A percentile compares a stretch with the other conserved stretches of the same genome.
Conservation (phyloP, 345 rosid species). For the Syzygium aromaticum region DNA sequence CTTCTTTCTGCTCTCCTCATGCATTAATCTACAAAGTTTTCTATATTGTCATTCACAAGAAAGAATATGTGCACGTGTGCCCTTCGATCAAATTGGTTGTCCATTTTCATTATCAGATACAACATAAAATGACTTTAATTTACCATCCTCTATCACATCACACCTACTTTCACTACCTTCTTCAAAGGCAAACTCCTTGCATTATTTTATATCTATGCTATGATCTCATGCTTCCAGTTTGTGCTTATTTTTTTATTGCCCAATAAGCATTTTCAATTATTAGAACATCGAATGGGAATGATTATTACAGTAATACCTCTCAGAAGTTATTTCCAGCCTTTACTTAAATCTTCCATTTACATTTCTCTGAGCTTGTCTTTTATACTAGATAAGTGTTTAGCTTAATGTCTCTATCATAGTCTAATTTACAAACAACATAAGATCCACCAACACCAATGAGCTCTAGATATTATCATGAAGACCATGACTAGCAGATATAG, state of each 20-base stretch:
- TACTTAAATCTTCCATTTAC: background rate
- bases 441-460: background rate
- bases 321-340: background rate
- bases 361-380: background rate
- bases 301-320: background rate
- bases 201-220: background rate
- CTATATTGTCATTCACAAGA: background rate
- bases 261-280: background rate
- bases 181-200: background rate
- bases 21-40: background rate
- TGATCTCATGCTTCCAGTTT: background rate
- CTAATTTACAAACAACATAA: background rate
- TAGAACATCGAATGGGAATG: background rate
- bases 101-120: background rate
- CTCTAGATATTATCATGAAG: background rate
- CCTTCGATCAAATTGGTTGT: background rate
- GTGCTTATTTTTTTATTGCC: background rate
- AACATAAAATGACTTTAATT: background rate
- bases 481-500: background rate
- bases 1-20: background rate
- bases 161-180: background rate
- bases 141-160: background rate
- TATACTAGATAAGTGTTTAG: background rate
- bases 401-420: background rate
- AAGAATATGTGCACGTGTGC: background rate